These are phyloP conservation scores for Mallotus nudiflorus DNA, from an alignment of 345 rosid species.

Conservation along the genomic window DNA sequence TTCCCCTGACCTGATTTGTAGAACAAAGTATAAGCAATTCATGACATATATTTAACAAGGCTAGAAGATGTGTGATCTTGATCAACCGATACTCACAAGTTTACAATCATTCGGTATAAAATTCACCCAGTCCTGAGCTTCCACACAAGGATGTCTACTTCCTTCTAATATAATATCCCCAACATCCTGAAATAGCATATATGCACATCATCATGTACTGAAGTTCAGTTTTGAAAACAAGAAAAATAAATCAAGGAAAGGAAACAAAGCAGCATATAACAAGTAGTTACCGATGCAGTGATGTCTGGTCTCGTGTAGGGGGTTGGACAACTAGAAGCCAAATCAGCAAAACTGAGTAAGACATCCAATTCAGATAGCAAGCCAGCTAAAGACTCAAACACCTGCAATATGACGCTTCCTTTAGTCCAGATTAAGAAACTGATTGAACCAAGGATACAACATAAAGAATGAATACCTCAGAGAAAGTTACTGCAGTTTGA, in stretches of 20 bases:
- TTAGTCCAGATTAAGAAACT: constrained; percentile 13
- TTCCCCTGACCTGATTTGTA: constrained; percentile 66
- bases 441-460: constrained; percentile 8
- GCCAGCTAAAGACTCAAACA: constrained; percentile 70
- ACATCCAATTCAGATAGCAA: constrained; percentile 91
- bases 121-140: constrained; percentile 99
- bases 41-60: constrained; percentile 27
- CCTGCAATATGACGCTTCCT: constrained; percentile 47
- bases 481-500: constrained; percentile 74
- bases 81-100: constrained; percentile 59
- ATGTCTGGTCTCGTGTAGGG: constrained; percentile 90
- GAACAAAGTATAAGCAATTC: constrained; percentile 20
- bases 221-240: constrained; percentile 7
- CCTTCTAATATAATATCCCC: constrained; percentile 88
- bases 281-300: constrained; percentile 60
- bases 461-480: constrained; percentile 57
- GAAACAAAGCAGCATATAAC: constrained; percentile 18
- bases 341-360: constrained; percentile 91
- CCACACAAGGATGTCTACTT: constrained; percentile 97
- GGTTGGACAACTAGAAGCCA: constrained; percentile 89
- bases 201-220: constrained; percentile 3
- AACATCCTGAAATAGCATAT: constrained; percentile 51
- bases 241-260: constrained; percentile 12
- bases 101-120: constrained; percentile 96
- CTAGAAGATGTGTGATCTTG: constrained; percentile 7